Evolutionary conservation across 352 stramenopile species (phyloP), one percentile per base, ranked within the genome.

Genomic region (Globisporangium solare): DNA sequence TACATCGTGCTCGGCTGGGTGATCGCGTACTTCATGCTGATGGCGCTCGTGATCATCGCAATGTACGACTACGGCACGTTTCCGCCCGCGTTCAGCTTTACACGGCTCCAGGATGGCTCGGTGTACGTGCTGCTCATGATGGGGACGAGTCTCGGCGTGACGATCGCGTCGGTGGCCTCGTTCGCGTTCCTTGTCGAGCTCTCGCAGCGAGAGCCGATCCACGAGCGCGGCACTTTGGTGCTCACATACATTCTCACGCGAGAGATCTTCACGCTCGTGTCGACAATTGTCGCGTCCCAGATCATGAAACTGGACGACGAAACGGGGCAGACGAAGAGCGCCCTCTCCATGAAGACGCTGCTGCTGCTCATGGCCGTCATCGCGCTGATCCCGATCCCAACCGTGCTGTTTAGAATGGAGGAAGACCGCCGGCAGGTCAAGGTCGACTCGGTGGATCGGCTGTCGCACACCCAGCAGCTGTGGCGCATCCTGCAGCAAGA

Each of bases 71-170:
- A 83, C 49, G 57, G 68, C 15, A 70, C 59, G 1, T 56, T 59
- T 11, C 50, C 79, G 6, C 63, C 70, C 24, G 68, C 66, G 13
- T 58, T 74, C 20, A 84, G 70, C 20, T 74, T 77, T 11, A 64
- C 70, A 2, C 80, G 64, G 0, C 88, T 86, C 20, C 69, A 86
- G 24, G 77, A 77, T 32, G 82, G 79, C 0, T 39, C 72, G 7
- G 71, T 89, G n/a, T 89, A 89, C 56, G 67, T 92, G n/a, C 40
- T 89, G 45, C 61, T 92, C 11, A 79, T 83, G 61, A 78, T 92
- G 74, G 75, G 68, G 11, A 74, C 74, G 35, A 79, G 66, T 64
- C 57, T 89, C n/a, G 79, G 82, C 6, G 66, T 86, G 21, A 86
- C 73, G 3, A 71, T 85, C 18, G 79, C 78, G 6, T 83, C 77